Evolutionary conservation across 2,329 filamentous ascomycete species (phyloP).

Genomic region (Xylaria arbuscula): DNA sequence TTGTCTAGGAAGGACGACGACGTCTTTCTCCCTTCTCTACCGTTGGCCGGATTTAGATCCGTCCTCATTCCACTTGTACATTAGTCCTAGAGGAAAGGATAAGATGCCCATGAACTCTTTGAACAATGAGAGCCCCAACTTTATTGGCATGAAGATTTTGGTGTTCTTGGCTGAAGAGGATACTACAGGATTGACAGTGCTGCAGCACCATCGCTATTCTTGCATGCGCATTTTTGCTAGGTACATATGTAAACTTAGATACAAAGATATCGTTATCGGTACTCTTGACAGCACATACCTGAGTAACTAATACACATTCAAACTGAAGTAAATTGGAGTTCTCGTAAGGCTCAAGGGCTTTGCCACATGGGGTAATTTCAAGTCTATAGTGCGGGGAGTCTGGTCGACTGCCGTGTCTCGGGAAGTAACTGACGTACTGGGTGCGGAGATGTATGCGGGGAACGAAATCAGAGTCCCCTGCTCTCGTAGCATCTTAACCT

Average conservation of each 20-base stretch:
- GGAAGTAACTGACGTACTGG: not conserved
- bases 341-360: not conserved
- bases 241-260: slow-evolving; percentile 10
- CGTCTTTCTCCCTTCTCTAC: not conserved
- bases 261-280: not conserved
- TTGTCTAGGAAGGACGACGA: slow-evolving; percentile 1
- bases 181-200: not conserved
- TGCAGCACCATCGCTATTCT: slow-evolving; percentile 15
- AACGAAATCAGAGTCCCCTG: not conserved
- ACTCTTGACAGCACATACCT: not conserved
- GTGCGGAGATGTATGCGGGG: slow-evolving; percentile 15
- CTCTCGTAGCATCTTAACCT: not conserved
- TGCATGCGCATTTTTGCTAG: not conserved
- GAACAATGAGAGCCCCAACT: not conserved
- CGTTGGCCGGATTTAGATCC: slow-evolving; percentile 16
- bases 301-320: not conserved
- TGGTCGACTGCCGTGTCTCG: not conserved
- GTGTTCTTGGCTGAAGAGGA: not conserved
- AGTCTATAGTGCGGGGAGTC: not conserved
- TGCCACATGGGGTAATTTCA: not conserved
- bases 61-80: slow-evolving; percentile 19
- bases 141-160: slow-evolving; percentile 8
- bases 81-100: not conserved
- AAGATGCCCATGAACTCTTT: not conserved
- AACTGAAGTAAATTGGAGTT: not conserved